Evolutionary conservation across 2,329 filamentous ascomycete genomes (phyloP).

Genomic region (Emydomyces testavorans): DNA sequence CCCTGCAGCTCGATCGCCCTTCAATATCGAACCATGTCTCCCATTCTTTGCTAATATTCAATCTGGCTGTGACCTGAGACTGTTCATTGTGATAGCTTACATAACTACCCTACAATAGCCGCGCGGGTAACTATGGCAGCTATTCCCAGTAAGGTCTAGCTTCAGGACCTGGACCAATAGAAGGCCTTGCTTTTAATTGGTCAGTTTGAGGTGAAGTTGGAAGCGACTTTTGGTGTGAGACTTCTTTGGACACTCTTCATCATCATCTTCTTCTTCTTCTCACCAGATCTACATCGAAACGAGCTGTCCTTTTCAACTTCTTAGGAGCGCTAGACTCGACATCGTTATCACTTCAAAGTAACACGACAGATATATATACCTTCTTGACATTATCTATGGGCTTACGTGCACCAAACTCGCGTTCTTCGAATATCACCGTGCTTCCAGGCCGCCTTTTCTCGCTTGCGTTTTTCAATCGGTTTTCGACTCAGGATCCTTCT

Average conservation of each 20-base stretch:
- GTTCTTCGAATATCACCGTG: constrained; percentile 20
- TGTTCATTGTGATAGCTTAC: background rate
- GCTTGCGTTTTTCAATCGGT: constrained; percentile 13
- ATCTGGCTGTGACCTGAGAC: too few relatives aligned
- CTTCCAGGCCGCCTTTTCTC: constrained; percentile 21
- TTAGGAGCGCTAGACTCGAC: background rate
- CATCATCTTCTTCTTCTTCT: background rate
- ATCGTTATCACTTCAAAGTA: constrained; percentile 1
- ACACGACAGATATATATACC: background rate
- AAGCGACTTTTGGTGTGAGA: background rate
- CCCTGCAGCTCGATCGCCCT: too few relatives aligned
- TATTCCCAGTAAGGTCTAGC: background rate
- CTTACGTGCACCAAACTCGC: constrained; percentile 17
- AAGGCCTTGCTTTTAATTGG: constrained; percentile 5
- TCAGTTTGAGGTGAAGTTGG: constrained; percentile 11
- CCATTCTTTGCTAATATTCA: too few relatives aligned
- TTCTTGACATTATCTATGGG: constrained; percentile 18
- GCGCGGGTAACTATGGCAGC: too few relatives aligned
- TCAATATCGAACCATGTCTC: too few relatives aligned
- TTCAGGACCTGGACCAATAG: background rate
- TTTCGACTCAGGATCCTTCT: constrained; percentile 12
- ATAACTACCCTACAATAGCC: background rate
- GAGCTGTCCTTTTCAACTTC: background rate
- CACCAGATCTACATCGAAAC: constrained; percentile 2
- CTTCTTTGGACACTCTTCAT: background rate